Evolutionary conservation across 805 yeast genomes (phyloP), one percentile per base, ranked within the genome.

Genomic region (Barnettozyma pratensis): DNA sequence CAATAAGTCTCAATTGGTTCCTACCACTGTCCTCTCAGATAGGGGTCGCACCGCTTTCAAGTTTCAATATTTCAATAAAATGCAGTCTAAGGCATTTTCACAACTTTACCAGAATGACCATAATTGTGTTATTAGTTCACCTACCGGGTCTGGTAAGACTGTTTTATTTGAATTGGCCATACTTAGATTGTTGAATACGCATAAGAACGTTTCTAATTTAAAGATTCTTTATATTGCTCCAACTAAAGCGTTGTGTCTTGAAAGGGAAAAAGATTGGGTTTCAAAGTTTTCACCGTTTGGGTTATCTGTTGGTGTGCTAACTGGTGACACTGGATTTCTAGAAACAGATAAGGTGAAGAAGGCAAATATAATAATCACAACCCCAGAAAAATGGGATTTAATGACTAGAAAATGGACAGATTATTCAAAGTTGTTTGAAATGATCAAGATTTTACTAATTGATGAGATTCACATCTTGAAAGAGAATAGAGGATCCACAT

Each of bases 311-410:
- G 80, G 80, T 0, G 65, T 76, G 40, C 60, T 81, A 38, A 80
- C 85, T 0, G 73, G 85, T 48, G 85, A 80, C 51, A 76, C 83
- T 9, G 64, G 72, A 8, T 64, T 62, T 25, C 48, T 66, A 4
- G 79, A 76, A 39, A 64, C 74, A 6, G 80, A 73, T 10, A 66
- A 62, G 37, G 77, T 74, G 4, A 70, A 70, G 58, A 69, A 63
- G n/a, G 71, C 80, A 2, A 75, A 76, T 48, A 68, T 80, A 5
- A 77, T 80, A 8, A 72, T 80, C 7, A 73, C 82, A 2, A 80
- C 85, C 1, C 84, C 85, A 4, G 85, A 80, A 58, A 80, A 80
- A 58, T 79, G 83, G 82, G 84, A 80, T 55, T 64, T 75, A 40
- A 62, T 79, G 48, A 77, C 84, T 0, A 65, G 83, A 53, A 73